A percentile compares a stretch with the other conserved stretches of the same genome.
Conservation (phyloP, 768 basidiomycete species). For the Tylopilus sp. region DNA sequence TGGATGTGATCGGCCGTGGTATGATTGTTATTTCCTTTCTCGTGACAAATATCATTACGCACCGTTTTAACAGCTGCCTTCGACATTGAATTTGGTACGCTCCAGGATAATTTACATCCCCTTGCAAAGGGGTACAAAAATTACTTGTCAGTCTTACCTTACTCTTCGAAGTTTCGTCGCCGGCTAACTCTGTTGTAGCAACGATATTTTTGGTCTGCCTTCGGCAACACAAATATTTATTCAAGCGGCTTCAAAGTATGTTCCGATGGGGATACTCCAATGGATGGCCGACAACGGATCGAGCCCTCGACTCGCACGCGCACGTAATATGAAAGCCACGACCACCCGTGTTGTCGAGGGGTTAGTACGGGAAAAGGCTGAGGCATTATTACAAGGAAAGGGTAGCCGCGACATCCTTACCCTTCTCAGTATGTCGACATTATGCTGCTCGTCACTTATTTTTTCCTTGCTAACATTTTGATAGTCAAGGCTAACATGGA, state of each 20-base stretch:
- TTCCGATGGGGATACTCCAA: background rate
- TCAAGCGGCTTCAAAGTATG: slow-evolving; percentile 2
- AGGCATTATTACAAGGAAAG: slow-evolving; percentile 8
- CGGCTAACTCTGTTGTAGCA: background rate
- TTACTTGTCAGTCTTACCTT: slow-evolving; percentile 1
- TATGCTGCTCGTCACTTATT: background rate
- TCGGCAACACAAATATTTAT: slow-evolving; percentile 8
- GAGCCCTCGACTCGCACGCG: background rate
- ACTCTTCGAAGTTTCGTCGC: too few relatives aligned
- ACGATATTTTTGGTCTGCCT: slow-evolving; percentile 9
- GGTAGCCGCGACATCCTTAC: slow-evolving; percentile 13
- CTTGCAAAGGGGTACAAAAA: slow-evolving; percentile 4
- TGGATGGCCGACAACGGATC: background rate
- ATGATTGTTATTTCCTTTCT: background rate
- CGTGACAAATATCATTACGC: too few relatives aligned
- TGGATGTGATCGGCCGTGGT: slow-evolving; percentile 52
- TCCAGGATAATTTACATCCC: slow-evolving; percentile 2
- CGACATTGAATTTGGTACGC: slow-evolving; percentile 28
- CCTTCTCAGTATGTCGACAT: slow-evolving; percentile 36
- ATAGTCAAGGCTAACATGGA: background rate
- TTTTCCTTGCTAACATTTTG: background rate
- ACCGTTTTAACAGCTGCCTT: slow-evolving; percentile 37
- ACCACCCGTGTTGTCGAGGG: background rate
- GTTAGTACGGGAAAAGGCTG: slow-evolving; percentile 6
- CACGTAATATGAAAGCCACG: background rate